A percentile compares a stretch with the other conserved stretches of the same genome.
These are phyloP conservation scores for Pyrenochaeta sp. DNA, from an alignment of 2,329 filamentous ascomycete genomes.

Conservation along the genomic window DNA sequence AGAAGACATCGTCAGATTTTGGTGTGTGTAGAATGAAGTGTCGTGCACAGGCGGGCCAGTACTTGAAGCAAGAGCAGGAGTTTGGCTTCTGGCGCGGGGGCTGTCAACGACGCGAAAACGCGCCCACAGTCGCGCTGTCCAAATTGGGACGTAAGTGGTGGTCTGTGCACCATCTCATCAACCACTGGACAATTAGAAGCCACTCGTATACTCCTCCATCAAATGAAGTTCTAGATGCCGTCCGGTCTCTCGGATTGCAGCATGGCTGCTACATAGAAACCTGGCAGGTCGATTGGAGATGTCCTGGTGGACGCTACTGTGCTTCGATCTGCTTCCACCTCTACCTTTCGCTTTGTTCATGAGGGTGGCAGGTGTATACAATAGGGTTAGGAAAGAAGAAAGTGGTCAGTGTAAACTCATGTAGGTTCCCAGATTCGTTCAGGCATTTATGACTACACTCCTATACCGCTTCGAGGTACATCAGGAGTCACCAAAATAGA, in stretches of 20 bases:
- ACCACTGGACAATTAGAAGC: neutral
- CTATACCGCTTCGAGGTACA: neutral
- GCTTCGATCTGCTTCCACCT: too few relatives aligned
- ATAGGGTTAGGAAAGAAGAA: neutral
- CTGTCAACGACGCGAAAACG: conserved; percentile 33
- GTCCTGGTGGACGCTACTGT: neutral
- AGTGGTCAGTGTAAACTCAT: neutral
- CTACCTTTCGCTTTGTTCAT: neutral
- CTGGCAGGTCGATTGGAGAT: neutral
- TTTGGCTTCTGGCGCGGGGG: conserved; percentile 15
- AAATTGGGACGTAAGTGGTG: conserved; percentile 25
- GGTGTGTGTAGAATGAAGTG: conserved; percentile 9
- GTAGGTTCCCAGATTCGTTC: neutral
- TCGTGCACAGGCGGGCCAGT: conserved; percentile 5
- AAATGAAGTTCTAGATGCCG: neutral
- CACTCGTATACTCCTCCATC: too few relatives aligned
- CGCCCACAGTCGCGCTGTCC: conserved; percentile 26
- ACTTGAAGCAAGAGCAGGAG: conserved; percentile 6
- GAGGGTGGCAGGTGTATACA: neutral
- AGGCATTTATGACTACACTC: neutral
- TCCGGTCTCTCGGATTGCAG: neutral
- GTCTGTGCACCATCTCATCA: conserved; percentile 12
- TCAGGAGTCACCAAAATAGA: neutral
- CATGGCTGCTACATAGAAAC: neutral
- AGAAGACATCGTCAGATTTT: conserved; percentile 57